Percentiles rank a stretch among this genome's conserved stretches.
These are phyloP conservation scores for Coemansia sp. DNA, from an alignment of 192 early-diverging fungal genomes.

Conservation along the genomic window DNA sequence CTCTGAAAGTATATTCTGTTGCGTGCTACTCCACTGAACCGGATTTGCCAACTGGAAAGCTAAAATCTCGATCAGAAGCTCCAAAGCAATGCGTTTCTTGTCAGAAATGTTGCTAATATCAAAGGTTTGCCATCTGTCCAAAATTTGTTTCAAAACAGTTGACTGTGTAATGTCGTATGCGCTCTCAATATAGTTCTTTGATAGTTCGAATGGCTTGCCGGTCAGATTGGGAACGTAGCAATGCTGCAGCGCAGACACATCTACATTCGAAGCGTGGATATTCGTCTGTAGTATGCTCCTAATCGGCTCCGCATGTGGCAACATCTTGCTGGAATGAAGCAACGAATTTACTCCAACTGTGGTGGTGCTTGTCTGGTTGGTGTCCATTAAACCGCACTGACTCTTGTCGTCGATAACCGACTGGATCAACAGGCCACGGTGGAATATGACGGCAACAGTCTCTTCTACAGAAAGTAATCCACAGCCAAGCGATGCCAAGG, in stretches of 20 bases:
- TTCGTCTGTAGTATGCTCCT: background rate
- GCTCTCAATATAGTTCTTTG: constrained; percentile 71
- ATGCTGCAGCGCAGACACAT: constrained; percentile 51
- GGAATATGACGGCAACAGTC: constrained; percentile 85
- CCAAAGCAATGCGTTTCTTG: constrained; percentile 74
- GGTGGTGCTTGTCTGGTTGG: background rate
- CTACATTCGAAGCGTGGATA: background rate
- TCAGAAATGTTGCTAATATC: constrained; percentile 43
- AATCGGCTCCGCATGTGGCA: background rate
- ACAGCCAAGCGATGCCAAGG: constrained; percentile 76
- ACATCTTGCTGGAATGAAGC: background rate
- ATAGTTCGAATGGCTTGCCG: constrained; percentile 80
- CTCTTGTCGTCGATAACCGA: constrained; percentile 77
- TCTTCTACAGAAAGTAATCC: constrained; percentile 60
- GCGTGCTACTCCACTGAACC: constrained; percentile 94
- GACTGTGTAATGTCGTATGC: constrained; percentile 56
- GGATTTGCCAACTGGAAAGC: constrained; percentile 93
- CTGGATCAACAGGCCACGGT: constrained; percentile 96
- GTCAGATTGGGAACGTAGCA: constrained; percentile 96
- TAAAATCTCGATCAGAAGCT: constrained; percentile 81
- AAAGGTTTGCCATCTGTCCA: background rate
- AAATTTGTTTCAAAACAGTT: background rate
- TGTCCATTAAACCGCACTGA: constrained; percentile 66
- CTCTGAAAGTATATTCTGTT: constrained; percentile 77
- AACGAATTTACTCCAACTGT: background rate